phyloP scores from a whole-genome alignment of 257 asterid genomes.

The Forsythia suspensa region DNA sequence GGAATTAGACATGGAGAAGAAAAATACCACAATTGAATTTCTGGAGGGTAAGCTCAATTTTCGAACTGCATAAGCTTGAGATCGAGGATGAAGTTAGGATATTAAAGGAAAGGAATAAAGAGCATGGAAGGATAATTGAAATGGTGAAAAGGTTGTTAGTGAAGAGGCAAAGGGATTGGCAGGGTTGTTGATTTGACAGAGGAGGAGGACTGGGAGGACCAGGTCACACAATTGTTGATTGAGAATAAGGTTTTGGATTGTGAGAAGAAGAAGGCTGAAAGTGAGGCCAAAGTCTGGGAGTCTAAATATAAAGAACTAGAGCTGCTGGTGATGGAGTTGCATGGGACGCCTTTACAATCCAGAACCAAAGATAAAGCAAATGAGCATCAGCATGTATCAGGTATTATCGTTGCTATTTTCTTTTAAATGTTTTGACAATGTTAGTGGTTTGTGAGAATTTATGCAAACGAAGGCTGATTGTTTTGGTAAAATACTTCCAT shows the following conservation, averaged over 20 bases:
- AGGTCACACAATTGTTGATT: conserved; percentile 38
- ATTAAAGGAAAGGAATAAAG: conserved; percentile 40
- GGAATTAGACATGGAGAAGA: conserved; percentile 33
- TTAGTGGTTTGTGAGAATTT: conserved; percentile 2
- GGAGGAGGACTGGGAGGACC: conserved; percentile 28
- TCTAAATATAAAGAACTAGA: conserved; percentile 45
- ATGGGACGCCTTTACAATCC: conserved; percentile 7
- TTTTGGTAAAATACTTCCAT: not conserved
- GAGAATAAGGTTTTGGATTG: conserved; percentile 55
- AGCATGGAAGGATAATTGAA: conserved; percentile 32
- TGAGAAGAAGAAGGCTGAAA: conserved; percentile 52
- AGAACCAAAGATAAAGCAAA: conserved; percentile 7
- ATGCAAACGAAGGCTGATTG: not conserved
- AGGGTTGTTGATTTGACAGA: conserved; percentile 13
- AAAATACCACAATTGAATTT: conserved; percentile 16
- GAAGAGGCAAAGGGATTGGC: not conserved
- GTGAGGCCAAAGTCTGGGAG: conserved; percentile 45
- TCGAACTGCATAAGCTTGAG: conserved; percentile 18
- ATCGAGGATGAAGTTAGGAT: conserved; percentile 27
- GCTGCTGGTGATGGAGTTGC: conserved; percentile 41
- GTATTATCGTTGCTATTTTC: not conserved
- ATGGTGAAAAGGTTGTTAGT: conserved; percentile 8
- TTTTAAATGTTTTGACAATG: not conserved
- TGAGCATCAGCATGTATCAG: conserved; percentile 2
- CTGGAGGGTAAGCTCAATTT: conserved; percentile 26